Percentiles rank a stretch among this genome's conserved stretches.
These are phyloP conservation scores for Rhodomyrtus psidioides DNA, from an alignment of 441 rosid species.

Conservation along the genomic window DNA sequence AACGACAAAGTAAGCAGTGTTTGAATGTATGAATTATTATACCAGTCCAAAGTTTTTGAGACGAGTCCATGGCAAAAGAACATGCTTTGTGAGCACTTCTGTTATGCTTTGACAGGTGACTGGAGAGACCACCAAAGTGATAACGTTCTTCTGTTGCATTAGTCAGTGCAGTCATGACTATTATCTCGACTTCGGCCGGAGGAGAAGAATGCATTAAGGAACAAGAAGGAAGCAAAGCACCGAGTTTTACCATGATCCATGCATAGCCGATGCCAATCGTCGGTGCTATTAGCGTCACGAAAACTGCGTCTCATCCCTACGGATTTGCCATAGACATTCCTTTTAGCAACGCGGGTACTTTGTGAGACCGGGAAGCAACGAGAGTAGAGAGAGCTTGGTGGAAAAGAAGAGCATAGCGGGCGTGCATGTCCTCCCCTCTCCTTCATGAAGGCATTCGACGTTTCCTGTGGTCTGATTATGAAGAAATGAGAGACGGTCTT, in stretches of 20 bases:
- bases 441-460: constrained; percentile 66
- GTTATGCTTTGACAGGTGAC: constrained; percentile 42
- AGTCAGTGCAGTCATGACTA: neutral
- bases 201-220: neutral
- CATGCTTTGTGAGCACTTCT: constrained; percentile 69
- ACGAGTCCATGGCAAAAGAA: neutral
- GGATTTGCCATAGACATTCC: constrained; percentile 6
- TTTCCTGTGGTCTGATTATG: constrained; percentile 81
- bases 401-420: neutral
- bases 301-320: constrained; percentile 84
- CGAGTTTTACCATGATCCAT: constrained; percentile 64
- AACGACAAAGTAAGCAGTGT: neutral
- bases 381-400: neutral
- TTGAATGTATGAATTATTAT: neutral
- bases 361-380: neutral
- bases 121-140: constrained; percentile 63
- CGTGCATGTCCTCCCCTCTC: constrained; percentile 33
- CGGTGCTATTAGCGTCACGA: constrained; percentile 80
- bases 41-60: neutral
- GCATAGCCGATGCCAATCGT: constrained; percentile 73
- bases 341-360: neutral
- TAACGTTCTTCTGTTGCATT: constrained; percentile 53
- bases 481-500: constrained; percentile 75
- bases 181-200: neutral
- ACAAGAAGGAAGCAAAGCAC: constrained; percentile 7